Evolutionary conservation across 2,329 filamentous ascomycete species (phyloP), one percentile per base, ranked within the genome.

Genomic region (Aspergillus intermedius): DNA sequence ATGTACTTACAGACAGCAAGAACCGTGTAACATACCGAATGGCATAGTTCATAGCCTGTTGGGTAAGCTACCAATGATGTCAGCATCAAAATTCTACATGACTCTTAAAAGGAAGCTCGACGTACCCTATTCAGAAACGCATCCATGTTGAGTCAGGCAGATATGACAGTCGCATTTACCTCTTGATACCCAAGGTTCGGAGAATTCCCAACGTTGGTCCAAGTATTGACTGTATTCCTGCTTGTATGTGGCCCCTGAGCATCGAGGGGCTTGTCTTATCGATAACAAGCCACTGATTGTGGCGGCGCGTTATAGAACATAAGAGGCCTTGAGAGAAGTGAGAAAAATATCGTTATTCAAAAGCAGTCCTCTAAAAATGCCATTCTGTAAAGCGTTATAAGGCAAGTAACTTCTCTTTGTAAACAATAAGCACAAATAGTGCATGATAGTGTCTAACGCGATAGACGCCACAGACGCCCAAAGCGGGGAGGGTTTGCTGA

Each of bases 21-120:
- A 12, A 12, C 17, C 6, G 19, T 22, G 9, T 40, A 19, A 21
- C 45, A 46, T 64, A 71, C 69, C 87, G 78, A 60, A 96, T 91
- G 65, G 90, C 90, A 79, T 93, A 94, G 72, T 89, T 95, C 79
- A 94, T 85, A 44, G 88, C 88, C 72, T 94, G 88, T 58, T 84
- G 79, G 50, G 83, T 86, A 57, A 83, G 72, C 80, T 83, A 53
- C 46, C 45, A 47, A 37, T 40, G 49, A 47, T 51, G 48, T 54
- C 47, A 60, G 52, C 42, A 45, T 58, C 39, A 62, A n/a, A 61
- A 42, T 52, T 57, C 44, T 37, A 13, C 25, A 41, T 22, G 23
- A 22, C 21, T 34, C 25, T 40, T 17, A 23, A 44, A 22, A 34
- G 12, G 13, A 15, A 35, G n/a, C 4, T n/a, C 19, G 37, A 44